Evolutionary conservation across 2,329 filamentous ascomycete genomes (phyloP), one percentile per base, ranked within the genome.

Genomic region (Gremmenia infestans): DNA sequence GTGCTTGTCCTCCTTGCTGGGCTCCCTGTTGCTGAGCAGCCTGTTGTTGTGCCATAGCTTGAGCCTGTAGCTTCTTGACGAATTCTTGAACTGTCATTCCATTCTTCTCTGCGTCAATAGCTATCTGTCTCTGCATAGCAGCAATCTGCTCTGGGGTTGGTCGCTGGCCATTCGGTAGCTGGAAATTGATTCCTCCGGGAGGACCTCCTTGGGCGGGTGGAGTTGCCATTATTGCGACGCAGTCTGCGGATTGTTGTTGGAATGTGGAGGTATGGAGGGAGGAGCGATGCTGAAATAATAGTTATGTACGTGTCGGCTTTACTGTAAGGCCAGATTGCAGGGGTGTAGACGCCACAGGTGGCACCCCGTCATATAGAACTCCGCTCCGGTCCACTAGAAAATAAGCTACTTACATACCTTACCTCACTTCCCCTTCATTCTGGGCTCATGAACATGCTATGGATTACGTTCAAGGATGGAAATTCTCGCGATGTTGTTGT

Each of bases 81-180:
- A 96, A 96, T 72, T 96, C 80, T 46, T 87, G 90, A 0, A 94
- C 86, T 6, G 87, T 85, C 81, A 97, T 85, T 71, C 92, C 92
- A 61, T 86, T 83, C 74, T 88, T 91, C 68, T 88, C 80, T 49
- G 93, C 93, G 73, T 97, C 92, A 50, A 83, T 81, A 49, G 87
- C 87, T 46, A 97, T 76, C 73, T 94, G 88, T 65, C 85, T 83
- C 72, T 95, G 89, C 80, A 97, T 94, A 54, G 81, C 80, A 55
- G 83, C 82, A 61, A 96, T 89, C 76, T 97, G 91, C 75, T 96
- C 88, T 49, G 88, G 91, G 19, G 86, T 84, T 36, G 90, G 90
- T 63, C 78, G 77, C 61, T 65, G 66, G 35, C 67, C 67, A 42
- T 47, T 47, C 12, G 45, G 45, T 22, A 47, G 9, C 25, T 61